Conservation (phyloP, 2,329 filamentous ascomycete species). For the Aspergillus udagawae region DNA sequence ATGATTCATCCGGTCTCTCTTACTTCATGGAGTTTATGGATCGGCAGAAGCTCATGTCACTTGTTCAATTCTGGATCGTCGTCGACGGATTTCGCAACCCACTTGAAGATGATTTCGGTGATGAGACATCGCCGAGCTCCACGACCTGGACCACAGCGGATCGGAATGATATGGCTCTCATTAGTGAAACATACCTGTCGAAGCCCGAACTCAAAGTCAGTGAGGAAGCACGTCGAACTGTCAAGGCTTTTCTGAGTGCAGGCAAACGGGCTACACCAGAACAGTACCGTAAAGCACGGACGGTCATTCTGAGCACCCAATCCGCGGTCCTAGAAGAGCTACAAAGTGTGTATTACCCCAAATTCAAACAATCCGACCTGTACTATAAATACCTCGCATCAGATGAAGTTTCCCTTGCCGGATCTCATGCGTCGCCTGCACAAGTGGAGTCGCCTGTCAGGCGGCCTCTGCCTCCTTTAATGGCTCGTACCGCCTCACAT, state of each 20-base stretch:
- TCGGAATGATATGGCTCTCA: constrained; percentile 81
- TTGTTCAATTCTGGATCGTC: constrained; percentile 98
- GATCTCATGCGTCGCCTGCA: constrained; percentile 15
- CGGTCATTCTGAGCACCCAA: constrained; percentile 76
- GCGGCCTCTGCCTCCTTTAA: constrained; percentile 39
- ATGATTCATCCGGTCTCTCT: constrained; percentile 83
- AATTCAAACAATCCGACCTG: constrained; percentile 87
- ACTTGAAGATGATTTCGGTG: constrained; percentile 77
- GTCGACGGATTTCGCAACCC: constrained; percentile 95
- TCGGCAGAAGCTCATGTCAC: constrained; percentile 74
- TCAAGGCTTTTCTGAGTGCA: constrained; percentile 73
- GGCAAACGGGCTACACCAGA: constrained; percentile 70
- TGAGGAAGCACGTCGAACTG: constrained; percentile 62
- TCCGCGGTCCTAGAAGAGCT: constrained; percentile 80
- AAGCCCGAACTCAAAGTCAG: constrained; percentile 77
- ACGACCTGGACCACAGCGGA: constrained; percentile 78
- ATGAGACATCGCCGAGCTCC: constrained; percentile 60
- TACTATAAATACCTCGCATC: constrained; percentile 95
- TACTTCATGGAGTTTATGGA: constrained; percentile 99
- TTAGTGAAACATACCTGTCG: constrained; percentile 82
- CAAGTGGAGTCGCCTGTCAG: constrained; percentile 31
- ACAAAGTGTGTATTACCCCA: constrained; percentile 72
- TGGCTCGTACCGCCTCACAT: constrained; percentile 48
- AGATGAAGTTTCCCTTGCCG: constrained; percentile 56
- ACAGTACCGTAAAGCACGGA: constrained; percentile 79